Evolutionary conservation across 805 yeast genomes (phyloP).

Genomic region (Cyberlindnera mycetangii): DNA sequence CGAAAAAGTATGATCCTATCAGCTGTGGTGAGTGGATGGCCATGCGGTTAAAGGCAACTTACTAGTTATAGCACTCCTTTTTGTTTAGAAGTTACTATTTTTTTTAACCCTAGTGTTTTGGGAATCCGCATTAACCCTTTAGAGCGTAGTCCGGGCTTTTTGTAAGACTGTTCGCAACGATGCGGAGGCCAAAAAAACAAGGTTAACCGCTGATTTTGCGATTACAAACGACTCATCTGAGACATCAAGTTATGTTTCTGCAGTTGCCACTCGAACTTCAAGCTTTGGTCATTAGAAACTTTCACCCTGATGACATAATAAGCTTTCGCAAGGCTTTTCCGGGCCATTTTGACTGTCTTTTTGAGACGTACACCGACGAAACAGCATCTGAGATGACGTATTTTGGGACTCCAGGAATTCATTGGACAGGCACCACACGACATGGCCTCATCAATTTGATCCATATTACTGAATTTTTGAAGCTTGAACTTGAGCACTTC

Average conservation of each 20-base stretch:
- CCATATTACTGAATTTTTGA: background rate
- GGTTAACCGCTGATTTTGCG: no score
- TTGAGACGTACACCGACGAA: background rate
- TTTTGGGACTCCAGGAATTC: background rate
- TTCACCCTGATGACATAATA: background rate
- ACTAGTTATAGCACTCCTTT: no score
- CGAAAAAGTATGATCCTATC: slow-evolving; percentile 28
- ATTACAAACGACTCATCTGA: no score
- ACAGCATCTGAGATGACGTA: background rate
- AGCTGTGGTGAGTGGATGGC: slow-evolving; percentile 24
- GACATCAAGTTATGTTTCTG: background rate
- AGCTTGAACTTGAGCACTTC: background rate
- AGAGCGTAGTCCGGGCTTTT: no score
- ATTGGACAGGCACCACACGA: background rate
- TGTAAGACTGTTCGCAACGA: no score
- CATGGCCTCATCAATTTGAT: background rate
- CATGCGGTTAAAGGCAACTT: slow-evolving; percentile 22
- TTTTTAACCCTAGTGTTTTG: background rate
- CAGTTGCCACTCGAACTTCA: slow-evolving; percentile 1
- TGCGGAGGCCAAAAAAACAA: background rate
- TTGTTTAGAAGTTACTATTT: no score
- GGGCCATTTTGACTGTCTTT: background rate
- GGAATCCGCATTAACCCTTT: no score
- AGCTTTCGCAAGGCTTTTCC: background rate
- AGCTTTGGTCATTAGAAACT: background rate